These are phyloP conservation scores for Xylariaceae sp. DNA, from an alignment of 2,329 filamentous ascomycete genomes.

Conservation along the genomic window DNA sequence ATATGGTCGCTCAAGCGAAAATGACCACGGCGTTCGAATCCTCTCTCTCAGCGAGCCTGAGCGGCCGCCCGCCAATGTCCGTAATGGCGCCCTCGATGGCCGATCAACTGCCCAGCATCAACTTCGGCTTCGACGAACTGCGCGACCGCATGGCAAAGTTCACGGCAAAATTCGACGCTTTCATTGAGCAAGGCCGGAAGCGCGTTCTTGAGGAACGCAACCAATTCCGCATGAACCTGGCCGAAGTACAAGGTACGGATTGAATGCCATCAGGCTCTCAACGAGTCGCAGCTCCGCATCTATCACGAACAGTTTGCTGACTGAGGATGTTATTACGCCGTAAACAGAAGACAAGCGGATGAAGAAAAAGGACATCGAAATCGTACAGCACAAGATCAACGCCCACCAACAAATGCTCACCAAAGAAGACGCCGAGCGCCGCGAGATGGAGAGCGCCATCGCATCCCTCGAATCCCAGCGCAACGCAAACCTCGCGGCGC, in stretches of 20 bases:
- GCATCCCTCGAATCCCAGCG: constrained; percentile 53
- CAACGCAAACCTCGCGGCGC: constrained; percentile 52
- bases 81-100: constrained; percentile 61
- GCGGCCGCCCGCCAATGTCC: constrained; percentile 52
- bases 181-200: constrained; percentile 87
- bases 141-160: constrained; percentile 94
- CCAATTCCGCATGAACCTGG: constrained; percentile 83
- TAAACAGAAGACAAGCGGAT: constrained; percentile 79
- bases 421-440: constrained; percentile 70
- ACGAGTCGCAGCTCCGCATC: not conserved
- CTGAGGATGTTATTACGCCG: not conserved
- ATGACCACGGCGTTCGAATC: constrained; percentile 63
- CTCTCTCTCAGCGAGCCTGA: constrained; percentile 59
- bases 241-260: constrained; percentile 75
- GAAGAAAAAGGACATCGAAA: constrained; percentile 82
- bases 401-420: constrained; percentile 68
- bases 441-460: constrained; percentile 65
- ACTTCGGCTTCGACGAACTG: constrained; percentile 94
- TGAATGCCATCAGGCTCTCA: not conserved
- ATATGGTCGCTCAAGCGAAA: not conserved
- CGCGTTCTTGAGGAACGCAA: constrained; percentile 89
- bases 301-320: not conserved
- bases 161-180: constrained; percentile 82
- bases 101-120: constrained; percentile 77
- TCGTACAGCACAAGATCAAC: constrained; percentile 64